phyloP scores from a whole-genome alignment of 2,329 filamentous ascomycete species.

The Apiospora sp. region DNA sequence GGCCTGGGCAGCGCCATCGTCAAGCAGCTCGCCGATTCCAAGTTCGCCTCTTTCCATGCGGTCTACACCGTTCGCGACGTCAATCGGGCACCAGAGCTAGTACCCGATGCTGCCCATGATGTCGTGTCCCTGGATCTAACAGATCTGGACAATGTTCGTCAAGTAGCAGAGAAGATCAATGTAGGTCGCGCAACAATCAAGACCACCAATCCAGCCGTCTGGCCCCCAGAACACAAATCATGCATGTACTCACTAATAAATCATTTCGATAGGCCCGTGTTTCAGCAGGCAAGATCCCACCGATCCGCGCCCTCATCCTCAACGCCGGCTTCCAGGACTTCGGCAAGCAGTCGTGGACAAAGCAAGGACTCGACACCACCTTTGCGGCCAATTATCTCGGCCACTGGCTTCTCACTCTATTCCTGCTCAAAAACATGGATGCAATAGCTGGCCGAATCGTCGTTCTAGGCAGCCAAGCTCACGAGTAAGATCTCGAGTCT shows the following conservation, averaged over 20 bases:
- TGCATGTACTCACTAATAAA: too few species aligned
- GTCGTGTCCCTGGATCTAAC: neutral
- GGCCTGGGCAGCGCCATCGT: neutral
- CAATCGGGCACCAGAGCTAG: too few species aligned
- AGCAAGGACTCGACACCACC: constrained; percentile 34
- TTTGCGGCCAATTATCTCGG: constrained; percentile 38
- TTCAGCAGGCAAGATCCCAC: constrained; percentile 40
- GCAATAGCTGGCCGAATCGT: constrained; percentile 32
- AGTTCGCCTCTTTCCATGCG: neutral
- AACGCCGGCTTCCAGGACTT: constrained; percentile 41
- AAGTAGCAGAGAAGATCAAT: neutral
- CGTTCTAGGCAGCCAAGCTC: neutral
- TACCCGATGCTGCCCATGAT: neutral
- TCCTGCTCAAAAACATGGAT: constrained; percentile 38
- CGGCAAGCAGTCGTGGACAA: constrained; percentile 31
- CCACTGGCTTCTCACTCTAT: constrained; percentile 37
- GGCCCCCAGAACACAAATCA: too few species aligned
- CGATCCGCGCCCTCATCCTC: constrained; percentile 49
- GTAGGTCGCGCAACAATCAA: too few species aligned
- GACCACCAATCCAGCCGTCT: too few species aligned
- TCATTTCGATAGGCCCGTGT: constrained; percentile 23
- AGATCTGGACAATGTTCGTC: neutral
- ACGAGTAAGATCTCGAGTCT: neutral
- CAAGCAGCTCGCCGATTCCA: neutral
- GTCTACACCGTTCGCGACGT: neutral